Conservation (phyloP, 2,329 filamentous ascomycete genomes). For the Trichoderma sp. region DNA sequence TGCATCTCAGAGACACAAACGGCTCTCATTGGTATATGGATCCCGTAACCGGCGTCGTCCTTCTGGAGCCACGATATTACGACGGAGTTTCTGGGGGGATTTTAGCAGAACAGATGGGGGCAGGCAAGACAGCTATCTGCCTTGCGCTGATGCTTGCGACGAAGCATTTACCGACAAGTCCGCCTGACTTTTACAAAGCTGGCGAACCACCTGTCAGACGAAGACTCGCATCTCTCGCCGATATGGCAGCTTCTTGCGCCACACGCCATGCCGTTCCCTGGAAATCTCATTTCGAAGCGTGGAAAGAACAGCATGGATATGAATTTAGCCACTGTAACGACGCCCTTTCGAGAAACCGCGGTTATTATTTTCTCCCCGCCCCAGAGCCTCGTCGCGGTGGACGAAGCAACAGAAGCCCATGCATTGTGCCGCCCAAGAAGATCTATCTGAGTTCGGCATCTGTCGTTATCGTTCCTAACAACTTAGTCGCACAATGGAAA, state of each 20-base stretch:
- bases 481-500: conserved; percentile 81
- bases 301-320: conserved; percentile 43
- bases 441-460: conserved; percentile 67
- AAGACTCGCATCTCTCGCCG: conserved; percentile 60
- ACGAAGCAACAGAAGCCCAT: conserved; percentile 19
- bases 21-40: conserved; percentile 69
- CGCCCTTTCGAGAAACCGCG: conserved; percentile 56
- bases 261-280: conserved; percentile 69
- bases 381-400: conserved; percentile 35
- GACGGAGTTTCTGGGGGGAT: conserved; percentile 75
- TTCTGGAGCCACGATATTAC: conserved; percentile 67
- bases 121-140: conserved; percentile 86
- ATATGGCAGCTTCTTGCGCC: conserved; percentile 72
- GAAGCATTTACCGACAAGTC: conserved; percentile 61
- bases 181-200: conserved; percentile 59
- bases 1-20: conserved; percentile 56
- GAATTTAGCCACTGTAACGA: conserved; percentile 54
- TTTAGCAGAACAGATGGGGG: conserved; percentile 75
- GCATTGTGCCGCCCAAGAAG: conserved; percentile 39
- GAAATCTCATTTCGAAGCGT: conserved; percentile 59
- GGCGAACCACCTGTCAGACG: conserved; percentile 38
- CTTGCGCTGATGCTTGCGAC: conserved; percentile 75
- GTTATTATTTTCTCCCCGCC: conserved; percentile 55
- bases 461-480: conserved; percentile 77
- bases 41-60: conserved; percentile 57